phyloP scores from a whole-genome alignment of 148 eudicot species.

The Gaultheria prostrata region DNA sequence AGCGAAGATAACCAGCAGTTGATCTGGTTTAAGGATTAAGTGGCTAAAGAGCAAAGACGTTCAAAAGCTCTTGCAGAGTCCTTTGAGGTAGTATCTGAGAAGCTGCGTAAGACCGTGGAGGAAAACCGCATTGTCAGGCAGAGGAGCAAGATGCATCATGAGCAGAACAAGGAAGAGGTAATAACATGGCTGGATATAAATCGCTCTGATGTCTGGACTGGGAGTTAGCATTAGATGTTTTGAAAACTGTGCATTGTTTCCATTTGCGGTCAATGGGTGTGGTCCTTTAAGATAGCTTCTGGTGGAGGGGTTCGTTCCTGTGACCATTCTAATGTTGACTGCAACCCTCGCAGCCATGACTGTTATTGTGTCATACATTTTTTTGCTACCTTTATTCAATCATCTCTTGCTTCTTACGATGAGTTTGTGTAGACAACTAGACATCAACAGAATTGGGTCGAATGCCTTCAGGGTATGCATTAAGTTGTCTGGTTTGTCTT shows the following conservation, averaged over 20 bases:
- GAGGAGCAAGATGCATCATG: slow-evolving; percentile 51
- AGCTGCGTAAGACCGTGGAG: slow-evolving; percentile 40
- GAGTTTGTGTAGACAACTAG: background rate
- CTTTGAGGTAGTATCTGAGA: slow-evolving; percentile 37
- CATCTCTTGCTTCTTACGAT: background rate
- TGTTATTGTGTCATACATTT: no score
- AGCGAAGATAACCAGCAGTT: slow-evolving; percentile 75
- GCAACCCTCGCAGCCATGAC: background rate
- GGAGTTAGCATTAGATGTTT: background rate
- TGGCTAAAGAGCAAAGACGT: slow-evolving; percentile 43
- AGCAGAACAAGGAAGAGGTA: slow-evolving; percentile 68
- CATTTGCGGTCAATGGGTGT: background rate
- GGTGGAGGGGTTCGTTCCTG: background rate
- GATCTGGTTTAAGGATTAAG: slow-evolving; percentile 47
- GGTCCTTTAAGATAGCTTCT: background rate
- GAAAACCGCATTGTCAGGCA: slow-evolving; percentile 53
- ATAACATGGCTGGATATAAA: background rate
- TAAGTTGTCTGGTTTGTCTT: background rate
- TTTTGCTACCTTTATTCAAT: background rate
- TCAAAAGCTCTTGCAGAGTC: slow-evolving; percentile 56
- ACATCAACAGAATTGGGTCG: background rate
- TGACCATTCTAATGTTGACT: background rate
- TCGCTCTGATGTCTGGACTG: background rate
- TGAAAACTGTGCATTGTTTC: background rate
- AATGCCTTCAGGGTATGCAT: background rate